Evolutionary conservation across 2,329 filamentous ascomycete species (phyloP), one percentile per base, ranked within the genome.

Genomic region (Phoma sp.): DNA sequence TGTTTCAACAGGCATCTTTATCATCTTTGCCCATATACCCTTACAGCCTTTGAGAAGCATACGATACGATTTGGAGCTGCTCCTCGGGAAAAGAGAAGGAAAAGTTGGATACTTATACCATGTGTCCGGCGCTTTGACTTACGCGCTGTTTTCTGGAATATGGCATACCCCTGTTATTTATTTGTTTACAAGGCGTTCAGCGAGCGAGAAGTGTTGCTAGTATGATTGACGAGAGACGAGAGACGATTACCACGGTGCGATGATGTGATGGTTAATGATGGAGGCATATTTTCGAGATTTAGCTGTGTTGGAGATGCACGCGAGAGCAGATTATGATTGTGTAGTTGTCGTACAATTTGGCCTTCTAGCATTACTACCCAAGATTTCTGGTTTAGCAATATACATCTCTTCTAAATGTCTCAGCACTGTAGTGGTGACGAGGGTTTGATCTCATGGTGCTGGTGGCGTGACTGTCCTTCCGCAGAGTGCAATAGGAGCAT

Each of bases 21-120:
- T 53, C 50, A 38, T 43, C 44, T 18, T 53, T 43, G 30, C 39
- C 39, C 35, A 48, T 54, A 54, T 54, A 54, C 51, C 51, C 51
- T 44, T 54, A 29, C 44, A 47, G 44, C 50, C 33, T 38, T 53
- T 46, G 32, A 38, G 49, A 42, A 53, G 24, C 22, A 47, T 38
- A 36, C 30, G 48, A 52, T 52, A 46, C 37, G 18, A 37, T 46
- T 42, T 47, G 42, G 38, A 18, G 18, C 18, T 7, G 10, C 13
- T 14, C 13, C 11, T 36, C 9, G 33, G 33, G 22, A 47, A 13
- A 43, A 53, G 38, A 37, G 32, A 44, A 35, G 44, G 50, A 53
- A 53, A 53, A 47, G 44, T 44, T 25, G 44, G 44, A 47, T 38
- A n/a, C 40, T 11, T 36, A 36, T 37, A 50, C 50, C 44, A 47